These are phyloP conservation scores for Pichia insulana DNA, from an alignment of 805 yeast species.

Conservation along the genomic window DNA sequence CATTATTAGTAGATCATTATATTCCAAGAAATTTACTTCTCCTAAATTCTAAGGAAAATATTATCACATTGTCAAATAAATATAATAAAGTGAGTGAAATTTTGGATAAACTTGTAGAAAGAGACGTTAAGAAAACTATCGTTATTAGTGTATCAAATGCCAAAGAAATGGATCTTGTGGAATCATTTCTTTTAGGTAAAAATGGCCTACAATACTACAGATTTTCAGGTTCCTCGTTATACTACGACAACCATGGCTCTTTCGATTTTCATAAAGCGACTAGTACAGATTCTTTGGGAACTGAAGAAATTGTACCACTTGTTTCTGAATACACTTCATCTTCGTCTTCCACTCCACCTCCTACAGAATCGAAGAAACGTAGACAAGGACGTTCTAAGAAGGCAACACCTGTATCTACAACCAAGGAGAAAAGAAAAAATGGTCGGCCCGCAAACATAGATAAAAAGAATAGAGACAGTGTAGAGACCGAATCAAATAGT, in stretches of 20 bases:
- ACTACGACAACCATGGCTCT: conserved; percentile 27
- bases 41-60: conserved; percentile 53
- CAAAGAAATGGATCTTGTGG: conserved; percentile 70
- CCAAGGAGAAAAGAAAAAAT: conserved; percentile 4
- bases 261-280: conserved; percentile 21
- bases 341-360: not conserved
- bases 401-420: not conserved
- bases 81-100: conserved; percentile 45
- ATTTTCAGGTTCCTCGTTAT: conserved; percentile 54
- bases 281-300: conserved; percentile 8
- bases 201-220: conserved; percentile 49
- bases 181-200: conserved; percentile 71
- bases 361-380: not conserved
- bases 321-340: not conserved
- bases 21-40: conserved; percentile 61
- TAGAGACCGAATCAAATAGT: conserved; percentile 1
- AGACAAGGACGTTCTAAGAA: conserved; percentile 5
- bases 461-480: conserved; percentile 4
- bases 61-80: conserved; percentile 50
- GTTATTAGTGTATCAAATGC: conserved; percentile 50
- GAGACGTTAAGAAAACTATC: conserved; percentile 21
- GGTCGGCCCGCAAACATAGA: conserved; percentile 7
- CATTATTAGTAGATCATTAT: conserved; percentile 66
- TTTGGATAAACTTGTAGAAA: conserved; percentile 29
- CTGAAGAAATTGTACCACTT: not conserved